These are phyloP conservation scores for Alloascoidea africana DNA, from an alignment of 805 yeast genomes.

Conservation along the genomic window DNA sequence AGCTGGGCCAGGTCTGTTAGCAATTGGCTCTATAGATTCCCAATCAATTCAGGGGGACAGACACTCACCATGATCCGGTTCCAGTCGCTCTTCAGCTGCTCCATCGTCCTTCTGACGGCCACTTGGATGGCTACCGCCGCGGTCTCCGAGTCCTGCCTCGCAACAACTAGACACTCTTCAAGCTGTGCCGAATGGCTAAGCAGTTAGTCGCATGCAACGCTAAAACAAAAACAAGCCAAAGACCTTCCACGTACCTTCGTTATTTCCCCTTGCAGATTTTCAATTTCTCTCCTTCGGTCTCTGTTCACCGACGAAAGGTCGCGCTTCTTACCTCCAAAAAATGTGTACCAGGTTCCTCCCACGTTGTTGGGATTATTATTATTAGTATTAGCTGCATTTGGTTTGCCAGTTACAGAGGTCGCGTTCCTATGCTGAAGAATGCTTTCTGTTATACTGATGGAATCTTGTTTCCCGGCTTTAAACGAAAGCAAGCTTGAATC, in stretches of 20 bases:
- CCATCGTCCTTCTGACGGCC: constrained; percentile 1
- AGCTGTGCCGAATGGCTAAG: no score
- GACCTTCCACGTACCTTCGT: no score
- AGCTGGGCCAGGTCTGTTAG: no score
- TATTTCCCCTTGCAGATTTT: not conserved
- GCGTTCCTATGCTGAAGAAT: no score
- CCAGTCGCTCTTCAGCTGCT: not conserved
- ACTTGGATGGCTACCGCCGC: not conserved
- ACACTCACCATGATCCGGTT: not conserved
- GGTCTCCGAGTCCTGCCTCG: not conserved
- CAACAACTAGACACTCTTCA: not conserved
- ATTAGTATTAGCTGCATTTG: not conserved
- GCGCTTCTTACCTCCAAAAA: not conserved
- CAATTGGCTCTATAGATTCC: no score
- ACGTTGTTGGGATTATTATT: not conserved
- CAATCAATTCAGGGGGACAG: no score
- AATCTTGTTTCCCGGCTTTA: no score
- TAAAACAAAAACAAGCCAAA: no score
- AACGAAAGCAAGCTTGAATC: no score
- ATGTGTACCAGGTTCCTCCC: not conserved
- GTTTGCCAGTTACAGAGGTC: not conserved
- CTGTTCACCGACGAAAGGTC: not conserved
- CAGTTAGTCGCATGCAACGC: no score
- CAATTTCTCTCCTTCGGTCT: not conserved
- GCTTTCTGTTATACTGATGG: no score